Percentiles rank a stretch among this genome's conserved stretches.
Evolutionary conservation across 2,329 filamentous ascomycete genomes (phyloP).

Genomic region (Diaporthe australafricana): DNA sequence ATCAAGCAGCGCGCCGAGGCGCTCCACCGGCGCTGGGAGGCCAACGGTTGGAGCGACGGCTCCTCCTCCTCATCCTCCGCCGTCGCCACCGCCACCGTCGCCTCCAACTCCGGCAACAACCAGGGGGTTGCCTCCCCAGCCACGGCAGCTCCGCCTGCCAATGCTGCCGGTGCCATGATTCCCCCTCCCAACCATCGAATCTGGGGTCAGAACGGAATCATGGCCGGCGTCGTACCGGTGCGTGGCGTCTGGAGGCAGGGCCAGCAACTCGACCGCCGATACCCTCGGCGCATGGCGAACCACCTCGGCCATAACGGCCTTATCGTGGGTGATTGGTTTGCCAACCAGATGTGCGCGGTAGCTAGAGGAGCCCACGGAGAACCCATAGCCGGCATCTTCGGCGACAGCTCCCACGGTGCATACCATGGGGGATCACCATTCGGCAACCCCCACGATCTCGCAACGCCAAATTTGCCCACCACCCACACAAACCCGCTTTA

Average conservation of each 20-base stretch:
- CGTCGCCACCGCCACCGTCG: background rate
- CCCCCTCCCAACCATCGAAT: slow-evolving; percentile 44
- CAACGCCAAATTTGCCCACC: no score
- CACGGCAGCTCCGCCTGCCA: background rate
- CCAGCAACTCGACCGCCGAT: slow-evolving; percentile 37
- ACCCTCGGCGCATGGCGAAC: slow-evolving; percentile 35
- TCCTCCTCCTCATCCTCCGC: no score
- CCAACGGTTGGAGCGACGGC: slow-evolving; percentile 11
- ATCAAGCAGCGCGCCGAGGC: slow-evolving; percentile 18
- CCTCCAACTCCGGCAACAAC: background rate
- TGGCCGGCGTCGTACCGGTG: slow-evolving; percentile 43
- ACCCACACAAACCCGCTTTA: no score
- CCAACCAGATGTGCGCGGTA: slow-evolving; percentile 60
- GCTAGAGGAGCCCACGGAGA: slow-evolving; percentile 66
- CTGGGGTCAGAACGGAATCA: slow-evolving; percentile 46
- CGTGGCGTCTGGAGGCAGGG: background rate
- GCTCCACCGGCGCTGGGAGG: slow-evolving; percentile 18
- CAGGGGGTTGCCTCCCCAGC: background rate
- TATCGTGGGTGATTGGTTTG: slow-evolving; percentile 62
- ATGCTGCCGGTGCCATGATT: slow-evolving; percentile 7
- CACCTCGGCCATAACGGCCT: slow-evolving; percentile 49
- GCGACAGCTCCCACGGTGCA: slow-evolving; percentile 58
- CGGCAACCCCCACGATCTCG: no score
- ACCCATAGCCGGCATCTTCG: slow-evolving; percentile 62
- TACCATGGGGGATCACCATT: no score